A percentile compares a stretch with the other conserved stretches of the same genome.
Evolutionary conservation across 2,329 filamentous ascomycete genomes (phyloP).

Genomic region (Alternaria sp.): DNA sequence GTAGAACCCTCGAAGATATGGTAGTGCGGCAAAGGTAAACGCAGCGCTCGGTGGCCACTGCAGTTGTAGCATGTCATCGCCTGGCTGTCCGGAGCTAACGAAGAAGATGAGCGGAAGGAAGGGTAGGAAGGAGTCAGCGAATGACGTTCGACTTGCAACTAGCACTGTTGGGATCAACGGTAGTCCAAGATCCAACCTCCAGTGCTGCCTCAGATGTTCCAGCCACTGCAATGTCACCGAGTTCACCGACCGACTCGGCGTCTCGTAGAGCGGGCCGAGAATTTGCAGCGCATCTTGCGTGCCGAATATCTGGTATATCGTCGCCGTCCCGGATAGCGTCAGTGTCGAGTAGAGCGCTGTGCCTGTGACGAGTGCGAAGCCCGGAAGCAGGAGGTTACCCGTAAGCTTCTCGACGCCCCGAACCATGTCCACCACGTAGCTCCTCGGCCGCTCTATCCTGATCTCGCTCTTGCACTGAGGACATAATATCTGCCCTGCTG

Average conservation of each 20-base stretch:
- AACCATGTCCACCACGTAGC: conserved; percentile 72
- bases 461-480: conserved; percentile 90
- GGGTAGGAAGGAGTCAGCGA: conserved; percentile 68
- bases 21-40: conserved; percentile 69
- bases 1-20: conserved; percentile 70
- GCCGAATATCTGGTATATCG: conserved; percentile 71
- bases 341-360: conserved; percentile 53
- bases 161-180: conserved; percentile 72
- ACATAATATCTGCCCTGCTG: conserved; percentile 71
- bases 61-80: conserved; percentile 57
- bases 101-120: conserved; percentile 68
- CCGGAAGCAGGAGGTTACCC: conserved; percentile 68
- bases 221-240: conserved; percentile 42
- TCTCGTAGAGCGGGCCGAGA: conserved; percentile 51
- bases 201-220: conserved; percentile 47
- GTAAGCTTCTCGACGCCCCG: conserved; percentile 64
- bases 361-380: conserved; percentile 63
- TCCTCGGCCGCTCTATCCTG: conserved; percentile 74
- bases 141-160: conserved; percentile 69
- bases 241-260: conserved; percentile 39
- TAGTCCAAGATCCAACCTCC: conserved; percentile 64
- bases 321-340: conserved; percentile 65
- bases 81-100: conserved; percentile 57
- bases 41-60: conserved; percentile 71
- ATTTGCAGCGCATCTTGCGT: conserved; percentile 64